Percentiles rank a stretch among this genome's conserved stretches.
Evolutionary conservation across 306 rosid genomes (phyloP).

Genomic region (Glycine tomentella): DNA sequence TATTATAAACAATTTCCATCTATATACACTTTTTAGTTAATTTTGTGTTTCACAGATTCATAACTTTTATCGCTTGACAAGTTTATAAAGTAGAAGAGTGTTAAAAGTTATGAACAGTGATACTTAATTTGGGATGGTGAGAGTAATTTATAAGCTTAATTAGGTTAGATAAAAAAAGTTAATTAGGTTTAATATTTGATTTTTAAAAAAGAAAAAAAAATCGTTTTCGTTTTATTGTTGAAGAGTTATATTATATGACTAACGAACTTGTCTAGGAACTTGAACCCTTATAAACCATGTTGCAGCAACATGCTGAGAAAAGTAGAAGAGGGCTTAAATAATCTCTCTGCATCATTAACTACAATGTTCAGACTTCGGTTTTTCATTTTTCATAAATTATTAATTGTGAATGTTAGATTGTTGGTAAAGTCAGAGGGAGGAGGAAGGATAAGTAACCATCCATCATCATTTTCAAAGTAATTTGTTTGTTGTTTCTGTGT

Average conservation of each 20-base stretch:
- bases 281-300: constrained; percentile 4
- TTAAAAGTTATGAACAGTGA: too few relatives aligned
- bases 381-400: neutral
- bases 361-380: neutral
- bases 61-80: too few relatives aligned
- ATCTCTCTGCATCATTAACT: constrained; percentile 14
- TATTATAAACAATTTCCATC: too few relatives aligned
- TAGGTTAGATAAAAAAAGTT: too few relatives aligned
- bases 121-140: too few relatives aligned
- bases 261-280: constrained; percentile 39
- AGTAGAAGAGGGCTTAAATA: constrained; percentile 1
- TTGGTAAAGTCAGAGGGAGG: neutral
- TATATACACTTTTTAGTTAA: too few relatives aligned
- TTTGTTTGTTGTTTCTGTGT: neutral
- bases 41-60: too few relatives aligned
- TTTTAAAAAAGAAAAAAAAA: too few relatives aligned
- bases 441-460: neutral
- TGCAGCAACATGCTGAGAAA: constrained; percentile 37
- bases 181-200: too few relatives aligned
- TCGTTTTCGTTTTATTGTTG: too few relatives aligned
- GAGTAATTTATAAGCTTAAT: too few relatives aligned
- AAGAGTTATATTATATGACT: neutral
- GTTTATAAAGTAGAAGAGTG: too few relatives aligned
- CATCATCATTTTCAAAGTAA: neutral
- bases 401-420: neutral